Evolutionary conservation across 2,329 filamentous ascomycete species (phyloP).

Genomic region (Cordyceps sp.): DNA sequence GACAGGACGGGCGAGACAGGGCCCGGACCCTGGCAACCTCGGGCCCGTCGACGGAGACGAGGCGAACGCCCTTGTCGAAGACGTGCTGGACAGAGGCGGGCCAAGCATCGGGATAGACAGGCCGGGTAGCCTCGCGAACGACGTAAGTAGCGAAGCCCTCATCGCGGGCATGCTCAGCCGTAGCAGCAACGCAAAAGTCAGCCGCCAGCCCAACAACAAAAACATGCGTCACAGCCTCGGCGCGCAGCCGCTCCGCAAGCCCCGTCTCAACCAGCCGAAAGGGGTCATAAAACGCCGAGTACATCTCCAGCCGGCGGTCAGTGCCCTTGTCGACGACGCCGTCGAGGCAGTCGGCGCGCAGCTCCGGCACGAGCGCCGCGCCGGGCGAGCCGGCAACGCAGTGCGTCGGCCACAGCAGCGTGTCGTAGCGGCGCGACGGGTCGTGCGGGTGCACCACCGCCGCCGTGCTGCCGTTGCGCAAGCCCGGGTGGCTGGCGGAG

Average conservation of each 20-base stretch:
- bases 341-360: conserved; percentile 45
- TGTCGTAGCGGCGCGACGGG: conserved; percentile 42
- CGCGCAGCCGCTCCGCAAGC: conserved; percentile 39
- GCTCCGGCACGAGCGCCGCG: conserved; percentile 55
- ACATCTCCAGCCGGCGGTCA: conserved; percentile 70
- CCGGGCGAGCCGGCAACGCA: conserved; percentile 65
- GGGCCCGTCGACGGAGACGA: conserved; percentile 28
- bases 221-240: conserved; percentile 52
- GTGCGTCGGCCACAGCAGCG: conserved; percentile 76
- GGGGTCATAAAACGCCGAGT: conserved; percentile 76
- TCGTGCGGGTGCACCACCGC: conserved; percentile 50
- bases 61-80: conserved; percentile 37
- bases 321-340: conserved; percentile 62
- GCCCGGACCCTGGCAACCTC: conserved; percentile 9
- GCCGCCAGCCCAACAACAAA: conserved; percentile 75
- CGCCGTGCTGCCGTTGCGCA: conserved; percentile 33
- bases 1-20: too few relatives aligned
- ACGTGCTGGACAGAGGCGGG: conserved; percentile 35
- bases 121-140: conserved; percentile 60
- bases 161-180: conserved; percentile 59
- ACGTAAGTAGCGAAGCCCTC: conserved; percentile 67
- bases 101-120: conserved; percentile 51
- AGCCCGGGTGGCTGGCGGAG: conserved; percentile 61
- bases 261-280: conserved; percentile 51
- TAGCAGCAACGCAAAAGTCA: conserved; percentile 77